phyloP scores from a whole-genome alignment of 345 rosid genomes.

The Syzygium jambos region DNA sequence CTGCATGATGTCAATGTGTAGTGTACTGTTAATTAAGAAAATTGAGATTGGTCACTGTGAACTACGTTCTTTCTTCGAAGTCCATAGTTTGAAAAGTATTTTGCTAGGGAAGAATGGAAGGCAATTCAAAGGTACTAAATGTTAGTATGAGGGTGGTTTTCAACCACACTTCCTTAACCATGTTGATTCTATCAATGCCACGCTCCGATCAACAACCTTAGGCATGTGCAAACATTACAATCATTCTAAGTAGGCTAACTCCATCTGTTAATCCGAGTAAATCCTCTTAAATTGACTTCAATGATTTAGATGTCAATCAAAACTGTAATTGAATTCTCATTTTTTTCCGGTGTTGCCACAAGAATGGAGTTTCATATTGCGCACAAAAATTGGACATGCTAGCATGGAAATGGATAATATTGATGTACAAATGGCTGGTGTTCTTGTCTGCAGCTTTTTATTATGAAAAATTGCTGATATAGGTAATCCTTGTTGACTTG shows the following conservation, averaged over 20 bases:
- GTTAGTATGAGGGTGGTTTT: background rate
- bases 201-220: background rate
- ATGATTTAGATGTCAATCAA: background rate
- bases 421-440: background rate
- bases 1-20: background rate
- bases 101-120: background rate
- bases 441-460: background rate
- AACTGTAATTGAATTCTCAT: background rate
- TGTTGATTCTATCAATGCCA: background rate
- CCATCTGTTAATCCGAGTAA: background rate
- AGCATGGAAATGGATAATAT: background rate
- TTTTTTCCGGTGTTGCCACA: background rate
- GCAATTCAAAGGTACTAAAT: background rate
- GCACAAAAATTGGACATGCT: background rate
- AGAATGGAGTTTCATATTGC: background rate
- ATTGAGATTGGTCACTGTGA: background rate
- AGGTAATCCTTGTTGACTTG: background rate
- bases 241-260: background rate
- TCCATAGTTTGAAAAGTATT: background rate
- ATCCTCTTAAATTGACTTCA: background rate
- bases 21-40: background rate
- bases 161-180: background rate
- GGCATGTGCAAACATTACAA: background rate
- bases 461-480: background rate
- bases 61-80: background rate